phyloP scores from a whole-genome alignment of 768 basidiomycete species.

The Austroboletus festivus region DNA sequence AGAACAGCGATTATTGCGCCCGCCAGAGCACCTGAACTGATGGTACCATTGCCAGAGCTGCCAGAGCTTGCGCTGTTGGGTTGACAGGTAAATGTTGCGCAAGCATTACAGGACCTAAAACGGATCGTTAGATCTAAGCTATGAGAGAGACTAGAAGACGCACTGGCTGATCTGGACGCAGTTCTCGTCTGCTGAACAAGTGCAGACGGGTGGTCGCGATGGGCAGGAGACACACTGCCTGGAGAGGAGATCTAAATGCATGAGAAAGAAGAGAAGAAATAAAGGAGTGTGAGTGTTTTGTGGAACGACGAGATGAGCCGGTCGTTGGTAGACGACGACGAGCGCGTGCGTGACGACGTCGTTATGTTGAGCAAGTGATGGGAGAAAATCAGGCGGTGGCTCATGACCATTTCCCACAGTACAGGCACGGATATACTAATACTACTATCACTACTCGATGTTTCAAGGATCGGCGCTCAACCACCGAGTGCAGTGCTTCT shows the following conservation, averaged over 20 bases:
- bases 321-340: conserved; percentile 10
- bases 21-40: conserved; percentile 69
- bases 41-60: conserved; percentile 36
- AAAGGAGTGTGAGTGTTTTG: conserved; percentile 35
- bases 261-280: conserved; percentile 25
- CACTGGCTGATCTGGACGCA: conserved; percentile 65
- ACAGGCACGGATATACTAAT: too few relatives aligned
- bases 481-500: too few relatives aligned
- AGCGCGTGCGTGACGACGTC: conserved; percentile 5
- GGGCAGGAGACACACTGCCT: conserved; percentile 54
- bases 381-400: too few relatives aligned
- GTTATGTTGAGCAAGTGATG: not conserved
- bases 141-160: conserved; percentile 17
- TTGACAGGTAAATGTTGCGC: conserved; percentile 53
- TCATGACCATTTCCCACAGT: too few relatives aligned
- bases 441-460: too few relatives aligned
- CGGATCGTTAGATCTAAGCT: conserved; percentile 1
- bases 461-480: too few relatives aligned
- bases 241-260: conserved; percentile 35
- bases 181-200: conserved; percentile 50
- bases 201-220: conserved; percentile 46
- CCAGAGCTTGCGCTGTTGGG: conserved; percentile 19
- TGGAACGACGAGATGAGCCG: conserved; percentile 17
- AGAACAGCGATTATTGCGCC: conserved; percentile 69
- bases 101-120: conserved; percentile 55